A percentile compares a stretch with the other conserved stretches of the same genome.
These are phyloP conservation scores for Stemphylium lycopersici DNA, from an alignment of 2,329 filamentous ascomycete species.

Conservation along the genomic window DNA sequence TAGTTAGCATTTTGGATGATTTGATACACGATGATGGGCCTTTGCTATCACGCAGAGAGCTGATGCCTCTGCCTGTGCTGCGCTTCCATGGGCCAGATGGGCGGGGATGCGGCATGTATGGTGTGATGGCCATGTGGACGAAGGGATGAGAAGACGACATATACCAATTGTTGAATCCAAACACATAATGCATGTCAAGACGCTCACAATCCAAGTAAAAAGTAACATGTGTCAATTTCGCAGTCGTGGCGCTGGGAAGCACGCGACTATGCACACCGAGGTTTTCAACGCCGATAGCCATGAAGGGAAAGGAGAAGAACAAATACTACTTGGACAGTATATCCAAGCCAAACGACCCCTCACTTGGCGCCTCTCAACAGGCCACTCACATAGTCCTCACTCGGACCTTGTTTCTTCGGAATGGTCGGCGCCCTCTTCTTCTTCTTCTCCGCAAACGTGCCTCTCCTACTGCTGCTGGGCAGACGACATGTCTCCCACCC, in stretches of 20 bases:
- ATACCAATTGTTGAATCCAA: slow-evolving; percentile 3
- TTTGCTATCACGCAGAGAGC: not conserved
- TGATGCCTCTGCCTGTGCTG: no score
- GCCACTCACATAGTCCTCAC: slow-evolving; percentile 4
- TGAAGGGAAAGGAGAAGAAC: slow-evolving; percentile 8
- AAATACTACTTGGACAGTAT: not conserved
- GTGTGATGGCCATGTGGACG: slow-evolving; percentile 3
- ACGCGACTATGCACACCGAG: slow-evolving; percentile 9
- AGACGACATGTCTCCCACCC: not conserved
- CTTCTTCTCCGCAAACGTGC: not conserved
- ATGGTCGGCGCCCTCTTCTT: not conserved
- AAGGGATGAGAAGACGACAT: slow-evolving; percentile 5
- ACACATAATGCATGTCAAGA: not conserved
- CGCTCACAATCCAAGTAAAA: not conserved
- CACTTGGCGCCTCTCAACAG: slow-evolving; percentile 4
- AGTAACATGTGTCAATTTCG: slow-evolving; percentile 14
- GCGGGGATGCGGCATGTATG: not conserved
- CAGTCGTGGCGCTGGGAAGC: slow-evolving; percentile 6
- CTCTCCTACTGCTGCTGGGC: not conserved
- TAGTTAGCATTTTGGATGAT: not conserved
- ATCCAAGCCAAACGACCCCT: slow-evolving; percentile 7
- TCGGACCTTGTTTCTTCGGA: not conserved
- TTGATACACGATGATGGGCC: not conserved
- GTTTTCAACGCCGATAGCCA: slow-evolving; percentile 15
- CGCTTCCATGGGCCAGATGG: not conserved